Evolutionary conservation across 169 alveolate species (phyloP), one percentile per base, ranked within the genome.

Genomic region (Haemoproteus tartakovskyi): DNA sequence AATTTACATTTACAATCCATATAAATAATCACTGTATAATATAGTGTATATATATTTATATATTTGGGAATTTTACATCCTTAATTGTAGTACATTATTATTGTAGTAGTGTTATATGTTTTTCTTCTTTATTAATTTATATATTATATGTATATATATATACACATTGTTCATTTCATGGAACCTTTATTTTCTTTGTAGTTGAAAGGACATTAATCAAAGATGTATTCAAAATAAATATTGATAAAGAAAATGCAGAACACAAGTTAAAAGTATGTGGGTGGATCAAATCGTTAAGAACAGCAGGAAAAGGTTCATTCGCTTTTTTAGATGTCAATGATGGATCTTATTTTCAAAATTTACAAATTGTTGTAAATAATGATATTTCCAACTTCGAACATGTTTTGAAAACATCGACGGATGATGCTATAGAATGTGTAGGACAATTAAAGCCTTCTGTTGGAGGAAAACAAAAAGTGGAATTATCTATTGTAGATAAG

Each of bases 271-370:
- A 90, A 1, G 94, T 95, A 21, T 92, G 95, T 41, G 99, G 99
- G 16, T 97, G 99, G 99, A 95, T 96, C 29, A 95, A 94, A 79
- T 93, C 98, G 0, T 89, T 93, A 12, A 86, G 99, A 46, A 91
- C 85, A 67, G 96, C 93, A 40, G 98, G 98, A 45, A 96, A 96
- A 26, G 98, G 95, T 3, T 89, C 87, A 24, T 89, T 97, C 37
- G 81, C 92, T 27, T 98, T 98, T 86, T 89, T 98, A 21, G 94
- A 92, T 43, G 48, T 98, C 36, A 95, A 95, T 87, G 99, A 98
- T 85, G 99, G 99, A 5, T 90, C 98, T 33, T 82, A 95, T 62
- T 79, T 92, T 21, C 89, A 91, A 45, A 89, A 90, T 63, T 67
- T 98, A 41, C 98, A 98, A 78, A 87, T 95, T n/a, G 94, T 97